Base-by-base conservation (phyloP, 305 asterid species). In the Lippia alba region DNA sequence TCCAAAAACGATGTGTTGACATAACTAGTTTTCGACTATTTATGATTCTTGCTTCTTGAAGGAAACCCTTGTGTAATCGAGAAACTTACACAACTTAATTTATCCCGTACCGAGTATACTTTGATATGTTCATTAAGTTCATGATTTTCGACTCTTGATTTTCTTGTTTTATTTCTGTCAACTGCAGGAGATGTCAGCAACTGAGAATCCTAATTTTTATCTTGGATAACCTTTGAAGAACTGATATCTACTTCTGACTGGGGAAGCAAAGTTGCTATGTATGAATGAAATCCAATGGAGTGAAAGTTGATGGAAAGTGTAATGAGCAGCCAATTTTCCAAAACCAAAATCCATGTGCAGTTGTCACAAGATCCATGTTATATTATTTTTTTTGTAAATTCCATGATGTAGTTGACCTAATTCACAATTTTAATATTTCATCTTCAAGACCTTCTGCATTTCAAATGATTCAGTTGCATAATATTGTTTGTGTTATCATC, bases 141-240 rank as follows among this genome's bases (percentile, higher is more conserved):
- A 16, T 50, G 24, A 9, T 7, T 5, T 49, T 24, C 6, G 15
- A 11, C 3, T 78, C 39, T 49, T 16, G 44, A 60, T 49, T 12
- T n/a, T 45, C 76, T 49, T 75, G 41, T 44, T 6, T 0, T 67
- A 6, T 39, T 9, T 12, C 46, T 18, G 66, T 74, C n/a, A 49
- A 59, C 71, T 69, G 84, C 84, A 76, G 84, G 84, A 67, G 69
- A 68, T 39, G n/a, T 59, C 10, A 75, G 76, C 30, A 48, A 48
- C 45, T 64, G 45, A 40, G 66, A 60, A 17, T 61, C 65, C 59
- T 12, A 50, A 5, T 20, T 6, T 60, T 30, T 24, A 24, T 57
- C 45, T 62, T 10, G 46, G 55, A 34, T 14, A 17, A 32, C 61
- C 10, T 56, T 49, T 44, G 45, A 58, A 56, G 40, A 49, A 24